Evolutionary conservation across 2,329 filamentous ascomycete genomes (phyloP), one percentile per base, ranked within the genome.

Genomic region (Emergomyces orientalis): DNA sequence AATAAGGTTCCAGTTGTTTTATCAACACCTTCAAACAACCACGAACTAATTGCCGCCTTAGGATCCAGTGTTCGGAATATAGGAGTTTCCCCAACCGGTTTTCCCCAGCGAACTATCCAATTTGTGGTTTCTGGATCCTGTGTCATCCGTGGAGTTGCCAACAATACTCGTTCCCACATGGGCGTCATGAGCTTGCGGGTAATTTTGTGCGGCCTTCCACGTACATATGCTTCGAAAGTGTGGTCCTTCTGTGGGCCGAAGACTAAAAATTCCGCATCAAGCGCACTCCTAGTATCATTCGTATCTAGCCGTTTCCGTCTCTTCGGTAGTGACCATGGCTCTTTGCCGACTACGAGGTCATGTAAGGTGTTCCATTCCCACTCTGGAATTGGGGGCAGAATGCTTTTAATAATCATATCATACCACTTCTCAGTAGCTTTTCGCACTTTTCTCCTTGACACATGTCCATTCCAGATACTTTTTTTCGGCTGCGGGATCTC

Each of bases 341-440:
- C 63, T 27, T 60, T 68, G 17, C 75, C 74, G 9, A 69, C 69
- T 1, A 75, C 68, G 19, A 79, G 62, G 0, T 71, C 71, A 27
- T 73, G 68, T 41, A 80, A 62, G 7, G 69, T 67, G 30, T 66
- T 62, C 54, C 75, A 71, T 34, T 79, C 76, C 5, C 68, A 30
- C 51, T 73, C 71, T 17, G 77, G 73, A 4, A 79, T 66, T 3
- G 77, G 76, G 14, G 78, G 77, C 4, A 77, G 66, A 17, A 77
- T 64, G 56, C 67, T 70, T 0, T 67, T 59, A 22, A 75, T 62
- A 34, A 72, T 65, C 25, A 63, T 65, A 1, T 66, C 62, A 65
- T 78, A 79, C 76, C 77, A 79, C 59, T 69, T 66, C 47, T 66
- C 71, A 41, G 73, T 71, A 56, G 76, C 72, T 57, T 75, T 77